phyloP scores from a whole-genome alignment of 2,329 filamentous ascomycete species.

The Myriangium duriaei region DNA sequence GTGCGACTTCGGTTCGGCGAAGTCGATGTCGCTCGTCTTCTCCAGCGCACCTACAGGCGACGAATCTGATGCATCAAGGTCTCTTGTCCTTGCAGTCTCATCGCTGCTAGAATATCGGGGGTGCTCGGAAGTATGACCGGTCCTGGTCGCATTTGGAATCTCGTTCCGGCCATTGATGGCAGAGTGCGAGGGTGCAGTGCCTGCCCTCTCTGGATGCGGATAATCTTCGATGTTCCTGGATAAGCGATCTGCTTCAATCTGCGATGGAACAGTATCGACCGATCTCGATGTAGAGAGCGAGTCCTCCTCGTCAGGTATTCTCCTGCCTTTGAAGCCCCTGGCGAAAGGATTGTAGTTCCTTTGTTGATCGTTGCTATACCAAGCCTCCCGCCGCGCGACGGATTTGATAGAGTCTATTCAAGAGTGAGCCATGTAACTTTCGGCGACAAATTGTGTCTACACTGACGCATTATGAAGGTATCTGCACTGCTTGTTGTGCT shows the following conservation, averaged over 20 bases:
- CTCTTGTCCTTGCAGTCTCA: background rate
- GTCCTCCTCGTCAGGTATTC: constrained; percentile 11
- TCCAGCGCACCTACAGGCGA: constrained; percentile 3
- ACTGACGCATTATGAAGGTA: constrained; percentile 11
- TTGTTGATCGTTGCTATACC: constrained; percentile 10
- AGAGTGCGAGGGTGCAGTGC: constrained; percentile 7
- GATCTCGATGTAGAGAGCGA: constrained; percentile 7
- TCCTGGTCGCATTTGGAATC: background rate
- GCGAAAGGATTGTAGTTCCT: constrained; percentile 14
- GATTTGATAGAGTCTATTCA: constrained; percentile 13
- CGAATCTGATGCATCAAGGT: background rate
- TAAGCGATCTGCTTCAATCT: constrained; percentile 3
- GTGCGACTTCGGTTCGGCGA: too few relatives aligned
- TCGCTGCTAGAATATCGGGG: background rate
- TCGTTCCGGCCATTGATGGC: background rate
- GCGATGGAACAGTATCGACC: constrained; percentile 10
- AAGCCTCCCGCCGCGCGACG: constrained; percentile 12
- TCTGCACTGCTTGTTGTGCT: background rate
- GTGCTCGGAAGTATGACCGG: too few relatives aligned
- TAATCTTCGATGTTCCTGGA: constrained; percentile 9
- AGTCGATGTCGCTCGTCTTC: constrained; percentile 6
- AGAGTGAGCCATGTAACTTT: constrained; percentile 8
- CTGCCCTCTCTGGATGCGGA: constrained; percentile 10
- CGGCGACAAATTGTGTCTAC: background rate
- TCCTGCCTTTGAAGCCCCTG: constrained; percentile 7